Percentiles rank a stretch among this genome's conserved stretches.
These are phyloP conservation scores for Venturia oleaginea DNA, from an alignment of 2,329 filamentous ascomycete genomes.

Conservation along the genomic window DNA sequence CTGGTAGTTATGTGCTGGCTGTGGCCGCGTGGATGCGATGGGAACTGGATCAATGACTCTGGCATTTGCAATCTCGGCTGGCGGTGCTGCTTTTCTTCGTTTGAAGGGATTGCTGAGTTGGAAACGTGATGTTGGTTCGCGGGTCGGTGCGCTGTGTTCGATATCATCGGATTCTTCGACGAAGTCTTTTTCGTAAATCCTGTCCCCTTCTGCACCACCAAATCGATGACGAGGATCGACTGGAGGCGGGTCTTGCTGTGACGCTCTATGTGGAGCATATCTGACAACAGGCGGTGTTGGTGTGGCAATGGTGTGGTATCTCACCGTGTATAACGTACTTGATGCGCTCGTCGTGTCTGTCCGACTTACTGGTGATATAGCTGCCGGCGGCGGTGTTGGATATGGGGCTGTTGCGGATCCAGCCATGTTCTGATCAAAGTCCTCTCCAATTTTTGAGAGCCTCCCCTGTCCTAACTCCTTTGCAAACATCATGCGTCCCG, in stretches of 20 bases:
- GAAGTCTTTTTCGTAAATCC: conserved; percentile 8
- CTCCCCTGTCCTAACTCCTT: neutral
- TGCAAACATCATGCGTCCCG: neutral
- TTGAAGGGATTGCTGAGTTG: conserved; percentile 48
- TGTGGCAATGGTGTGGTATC: conserved; percentile 47
- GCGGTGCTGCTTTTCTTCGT: conserved; percentile 47
- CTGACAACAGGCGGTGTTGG: conserved; percentile 32
- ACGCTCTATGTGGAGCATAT: conserved; percentile 15
- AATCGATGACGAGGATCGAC: neutral
- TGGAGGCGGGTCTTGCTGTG: conserved; percentile 16
- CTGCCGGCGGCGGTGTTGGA: conserved; percentile 36
- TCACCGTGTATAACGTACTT: conserved; percentile 55
- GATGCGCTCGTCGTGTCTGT: conserved; percentile 53
- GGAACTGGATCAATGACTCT: conserved; percentile 38
- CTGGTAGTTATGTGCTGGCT: conserved; percentile 35
- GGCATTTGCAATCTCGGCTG: conserved; percentile 50
- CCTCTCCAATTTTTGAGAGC: neutral
- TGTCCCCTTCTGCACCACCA: neutral
- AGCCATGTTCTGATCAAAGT: neutral
- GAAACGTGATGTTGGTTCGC: neutral
- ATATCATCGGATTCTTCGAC: conserved; percentile 1
- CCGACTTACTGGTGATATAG: conserved; percentile 49
- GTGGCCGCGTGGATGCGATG: conserved; percentile 20
- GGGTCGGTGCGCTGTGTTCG: neutral
- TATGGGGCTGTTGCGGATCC: conserved; percentile 14